Evolutionary conservation across 2,329 filamentous ascomycete genomes (phyloP).

Genomic region (Diaporthe sp.): DNA sequence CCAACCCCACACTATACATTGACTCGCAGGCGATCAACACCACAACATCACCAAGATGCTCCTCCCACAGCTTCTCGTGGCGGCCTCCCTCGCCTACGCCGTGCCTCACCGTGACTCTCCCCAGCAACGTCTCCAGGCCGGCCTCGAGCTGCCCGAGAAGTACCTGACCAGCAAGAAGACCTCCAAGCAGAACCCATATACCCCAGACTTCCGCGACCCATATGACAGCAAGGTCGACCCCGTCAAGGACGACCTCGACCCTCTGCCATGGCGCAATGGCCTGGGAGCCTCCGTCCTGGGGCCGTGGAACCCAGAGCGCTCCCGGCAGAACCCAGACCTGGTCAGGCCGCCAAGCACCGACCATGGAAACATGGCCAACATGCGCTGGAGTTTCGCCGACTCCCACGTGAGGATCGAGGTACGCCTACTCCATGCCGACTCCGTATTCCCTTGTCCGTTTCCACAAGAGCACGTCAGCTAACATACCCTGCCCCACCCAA

Average conservation of each 20-base stretch:
- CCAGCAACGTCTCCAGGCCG: constrained; percentile 65
- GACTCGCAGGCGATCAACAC: constrained; percentile 21
- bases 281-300: constrained; percentile 76
- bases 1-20: background rate
- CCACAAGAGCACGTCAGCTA: background rate
- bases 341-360: constrained; percentile 81
- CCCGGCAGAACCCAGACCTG: constrained; percentile 78
- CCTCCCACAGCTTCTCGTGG: constrained; percentile 38
- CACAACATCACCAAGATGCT: constrained; percentile 31
- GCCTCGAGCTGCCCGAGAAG: constrained; percentile 58
- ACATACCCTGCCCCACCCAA: background rate
- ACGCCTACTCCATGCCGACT: constrained; percentile 39
- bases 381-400: constrained; percentile 79
- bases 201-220: constrained; percentile 69
- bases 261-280: constrained; percentile 74
- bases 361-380: constrained; percentile 76
- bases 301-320: constrained; percentile 76
- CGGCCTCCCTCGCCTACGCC: constrained; percentile 42
- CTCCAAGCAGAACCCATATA: constrained; percentile 64
- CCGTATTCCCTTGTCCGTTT: background rate
- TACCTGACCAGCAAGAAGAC: constrained; percentile 50
- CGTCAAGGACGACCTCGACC: constrained; percentile 70
- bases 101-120: constrained; percentile 61
- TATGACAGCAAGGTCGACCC: constrained; percentile 74
- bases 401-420: constrained; percentile 75